Evolutionary conservation across 2,329 filamentous ascomycete species (phyloP).

Genomic region (Polychaeton citri): DNA sequence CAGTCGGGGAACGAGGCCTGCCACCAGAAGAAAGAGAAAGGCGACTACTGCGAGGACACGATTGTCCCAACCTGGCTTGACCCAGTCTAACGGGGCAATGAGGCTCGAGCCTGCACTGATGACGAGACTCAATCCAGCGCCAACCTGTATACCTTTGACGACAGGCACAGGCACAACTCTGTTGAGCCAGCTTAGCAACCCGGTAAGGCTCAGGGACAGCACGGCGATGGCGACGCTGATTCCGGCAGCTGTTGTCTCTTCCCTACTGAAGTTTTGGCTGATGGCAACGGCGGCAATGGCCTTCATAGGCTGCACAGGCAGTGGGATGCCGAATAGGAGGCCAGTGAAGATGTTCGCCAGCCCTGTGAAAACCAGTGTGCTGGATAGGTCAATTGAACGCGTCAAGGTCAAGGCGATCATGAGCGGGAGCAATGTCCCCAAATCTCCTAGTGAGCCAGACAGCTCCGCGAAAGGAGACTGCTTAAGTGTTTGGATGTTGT

Average conservation of each 20-base stretch:
- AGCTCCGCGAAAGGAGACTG: conserved; percentile 56
- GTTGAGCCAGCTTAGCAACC: conserved; percentile 62
- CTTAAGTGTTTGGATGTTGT: conserved; percentile 46
- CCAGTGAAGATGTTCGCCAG: conserved; percentile 78
- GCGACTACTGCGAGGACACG: conserved; percentile 62
- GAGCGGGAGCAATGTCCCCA: conserved; percentile 79
- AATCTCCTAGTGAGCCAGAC: conserved; percentile 76
- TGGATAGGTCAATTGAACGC: conserved; percentile 64
- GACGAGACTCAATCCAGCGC: conserved; percentile 72
- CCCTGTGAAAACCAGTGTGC: conserved; percentile 79
- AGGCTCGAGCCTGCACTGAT: conserved; percentile 61
- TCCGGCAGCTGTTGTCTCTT: conserved; percentile 69
- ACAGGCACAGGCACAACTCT: conserved; percentile 70
- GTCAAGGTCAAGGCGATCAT: conserved; percentile 75
- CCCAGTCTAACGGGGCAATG: conserved; percentile 57
- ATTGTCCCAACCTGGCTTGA: conserved; percentile 57
- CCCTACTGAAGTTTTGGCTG: conserved; percentile 48
- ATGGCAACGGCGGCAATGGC: conserved; percentile 90
- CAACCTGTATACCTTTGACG: conserved; percentile 89
- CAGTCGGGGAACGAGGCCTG: conserved; percentile 49
- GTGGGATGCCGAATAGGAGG: conserved; percentile 67
- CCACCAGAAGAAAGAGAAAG: conserved; percentile 57
- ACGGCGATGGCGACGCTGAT: conserved; percentile 64
- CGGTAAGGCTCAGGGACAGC: conserved; percentile 63
- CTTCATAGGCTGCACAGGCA: conserved; percentile 83